Percentiles rank a stretch among this genome's conserved stretches.
phyloP scores from a whole-genome alignment of 805 yeast genomes.

The Starmerella bacillaris region DNA sequence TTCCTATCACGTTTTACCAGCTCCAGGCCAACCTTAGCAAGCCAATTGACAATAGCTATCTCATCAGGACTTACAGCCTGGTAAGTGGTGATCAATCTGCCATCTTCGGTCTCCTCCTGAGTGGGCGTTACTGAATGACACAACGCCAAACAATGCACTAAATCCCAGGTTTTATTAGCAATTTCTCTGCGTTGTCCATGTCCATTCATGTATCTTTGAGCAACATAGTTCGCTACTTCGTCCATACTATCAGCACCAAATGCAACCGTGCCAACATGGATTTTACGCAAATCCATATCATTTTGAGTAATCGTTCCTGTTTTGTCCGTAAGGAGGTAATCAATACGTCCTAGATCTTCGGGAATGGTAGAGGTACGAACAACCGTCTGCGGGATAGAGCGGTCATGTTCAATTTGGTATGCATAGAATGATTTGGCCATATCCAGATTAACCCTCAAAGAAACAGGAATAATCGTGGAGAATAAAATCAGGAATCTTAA shows the following conservation, averaged over 20 bases:
- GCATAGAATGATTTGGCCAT: slow-evolving; percentile 93
- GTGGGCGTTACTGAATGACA: slow-evolving; percentile 97
- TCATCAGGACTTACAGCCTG: slow-evolving; percentile 99
- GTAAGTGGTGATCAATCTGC: slow-evolving; percentile 29
- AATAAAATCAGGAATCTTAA: slow-evolving; percentile 81
- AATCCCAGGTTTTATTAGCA: slow-evolving; percentile 57
- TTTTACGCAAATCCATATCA: slow-evolving; percentile 89
- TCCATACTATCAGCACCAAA: slow-evolving; percentile 87
- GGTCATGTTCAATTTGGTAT: slow-evolving; percentile 80
- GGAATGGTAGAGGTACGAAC: slow-evolving; percentile 97
- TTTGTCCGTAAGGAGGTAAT: slow-evolving; percentile 78
- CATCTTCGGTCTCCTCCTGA: slow-evolving; percentile 27
- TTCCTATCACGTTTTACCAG: slow-evolving; percentile 67
- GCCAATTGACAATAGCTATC: slow-evolving; percentile 85
- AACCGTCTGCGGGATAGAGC: slow-evolving; percentile 61
- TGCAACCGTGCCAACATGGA: slow-evolving; percentile 83
- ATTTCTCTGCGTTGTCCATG: slow-evolving; percentile 19
- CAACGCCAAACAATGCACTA: slow-evolving; percentile 67
- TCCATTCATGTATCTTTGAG: slow-evolving; percentile 11
- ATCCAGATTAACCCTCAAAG: slow-evolving; percentile 83
- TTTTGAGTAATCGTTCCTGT: slow-evolving; percentile 96
- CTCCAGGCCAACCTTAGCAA: slow-evolving; percentile 69
- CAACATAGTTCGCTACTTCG: slow-evolving; percentile 55
- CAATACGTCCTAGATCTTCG: slow-evolving; percentile 91
- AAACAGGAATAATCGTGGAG: slow-evolving; percentile 90